These are phyloP conservation scores for Boletus sp. DNA, from an alignment of 768 basidiomycete genomes.

Conservation along the genomic window DNA sequence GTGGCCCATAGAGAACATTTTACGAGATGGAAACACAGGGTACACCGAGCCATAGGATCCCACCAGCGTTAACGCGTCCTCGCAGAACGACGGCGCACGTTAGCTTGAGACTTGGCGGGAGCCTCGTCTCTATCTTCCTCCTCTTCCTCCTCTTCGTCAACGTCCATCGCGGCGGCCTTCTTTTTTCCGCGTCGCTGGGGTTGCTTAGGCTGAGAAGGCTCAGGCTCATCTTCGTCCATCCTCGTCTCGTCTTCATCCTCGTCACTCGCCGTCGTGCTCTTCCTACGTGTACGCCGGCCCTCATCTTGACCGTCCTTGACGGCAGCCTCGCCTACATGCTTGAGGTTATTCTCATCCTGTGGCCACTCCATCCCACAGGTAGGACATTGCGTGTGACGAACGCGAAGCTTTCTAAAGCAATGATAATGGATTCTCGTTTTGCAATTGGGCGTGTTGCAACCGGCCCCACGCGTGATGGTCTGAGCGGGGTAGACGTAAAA, in stretches of 20 bases:
- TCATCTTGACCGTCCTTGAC: conserved; percentile 58
- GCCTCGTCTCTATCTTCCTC: conserved; percentile 20
- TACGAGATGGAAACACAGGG: neutral
- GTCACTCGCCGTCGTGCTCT: conserved; percentile 35
- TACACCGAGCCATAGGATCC: too few species aligned
- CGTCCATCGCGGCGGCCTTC: conserved; percentile 39
- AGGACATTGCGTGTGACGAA: conserved; percentile 49
- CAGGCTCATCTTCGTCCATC: conserved; percentile 33
- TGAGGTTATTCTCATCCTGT: conserved; percentile 44
- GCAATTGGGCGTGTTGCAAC: conserved; percentile 63
- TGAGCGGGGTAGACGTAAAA: conserved; percentile 25
- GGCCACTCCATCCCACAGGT: conserved; percentile 63
- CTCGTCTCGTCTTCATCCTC: conserved; percentile 43
- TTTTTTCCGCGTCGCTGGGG: conserved; percentile 29
- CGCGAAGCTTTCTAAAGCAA: conserved; percentile 56
- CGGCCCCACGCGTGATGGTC: conserved; percentile 68
- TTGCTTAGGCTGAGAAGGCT: conserved; percentile 31
- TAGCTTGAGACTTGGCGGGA: conserved; percentile 19
- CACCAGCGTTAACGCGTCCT: conserved; percentile 14
- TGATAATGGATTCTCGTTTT: conserved; percentile 60
- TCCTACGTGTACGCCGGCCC: conserved; percentile 35
- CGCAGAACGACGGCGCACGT: conserved; percentile 19
- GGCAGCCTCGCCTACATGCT: conserved; percentile 68
- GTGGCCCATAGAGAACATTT: conserved; percentile 9
- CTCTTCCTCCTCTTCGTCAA: conserved; percentile 44